Conservation (phyloP, 805 yeast species). For the Saccharomyces jurei region DNA sequence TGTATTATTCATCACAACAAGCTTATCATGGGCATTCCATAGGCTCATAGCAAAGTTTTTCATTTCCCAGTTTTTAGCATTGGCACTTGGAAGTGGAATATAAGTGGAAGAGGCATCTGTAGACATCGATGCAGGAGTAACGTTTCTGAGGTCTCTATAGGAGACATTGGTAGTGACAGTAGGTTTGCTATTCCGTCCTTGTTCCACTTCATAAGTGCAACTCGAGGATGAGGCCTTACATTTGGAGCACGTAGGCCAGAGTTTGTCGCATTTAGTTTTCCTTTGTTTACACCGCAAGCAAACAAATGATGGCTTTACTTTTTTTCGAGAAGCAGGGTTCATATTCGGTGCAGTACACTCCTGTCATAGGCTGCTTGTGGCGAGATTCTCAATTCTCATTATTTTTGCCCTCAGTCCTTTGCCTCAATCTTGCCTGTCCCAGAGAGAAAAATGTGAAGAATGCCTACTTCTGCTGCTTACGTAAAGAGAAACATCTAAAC, state of each 20-base stretch:
- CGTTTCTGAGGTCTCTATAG: background rate
- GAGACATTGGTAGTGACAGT: background rate
- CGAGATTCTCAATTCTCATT: background rate
- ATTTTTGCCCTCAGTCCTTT: background rate
- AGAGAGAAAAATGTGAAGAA: background rate
- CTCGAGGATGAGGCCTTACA: conserved; percentile 7
- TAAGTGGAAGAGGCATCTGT: conserved; percentile 1
- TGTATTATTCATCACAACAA: conserved; percentile 12
- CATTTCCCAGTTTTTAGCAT: background rate
- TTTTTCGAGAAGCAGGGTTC: background rate
- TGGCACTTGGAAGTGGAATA: background rate
- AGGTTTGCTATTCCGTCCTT: background rate
- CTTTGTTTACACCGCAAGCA: conserved; percentile 13
- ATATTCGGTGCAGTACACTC: background rate
- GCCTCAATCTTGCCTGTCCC: background rate
- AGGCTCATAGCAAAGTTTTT: conserved; percentile 5
- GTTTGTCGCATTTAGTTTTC: conserved; percentile 19
- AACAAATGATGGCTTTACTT: conserved; percentile 10
- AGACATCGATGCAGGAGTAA: background rate
- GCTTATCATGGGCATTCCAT: conserved; percentile 12
- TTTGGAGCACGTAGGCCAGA: conserved; percentile 14
- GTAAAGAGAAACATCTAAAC: background rate
- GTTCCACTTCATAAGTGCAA: conserved; percentile 10
- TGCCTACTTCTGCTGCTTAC: background rate
- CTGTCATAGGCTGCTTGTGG: background rate